Percentiles rank a stretch among this genome's conserved stretches.
Evolutionary conservation across 2,329 filamentous ascomycete genomes (phyloP).

Genomic region (Diaporthe aspalathi): DNA sequence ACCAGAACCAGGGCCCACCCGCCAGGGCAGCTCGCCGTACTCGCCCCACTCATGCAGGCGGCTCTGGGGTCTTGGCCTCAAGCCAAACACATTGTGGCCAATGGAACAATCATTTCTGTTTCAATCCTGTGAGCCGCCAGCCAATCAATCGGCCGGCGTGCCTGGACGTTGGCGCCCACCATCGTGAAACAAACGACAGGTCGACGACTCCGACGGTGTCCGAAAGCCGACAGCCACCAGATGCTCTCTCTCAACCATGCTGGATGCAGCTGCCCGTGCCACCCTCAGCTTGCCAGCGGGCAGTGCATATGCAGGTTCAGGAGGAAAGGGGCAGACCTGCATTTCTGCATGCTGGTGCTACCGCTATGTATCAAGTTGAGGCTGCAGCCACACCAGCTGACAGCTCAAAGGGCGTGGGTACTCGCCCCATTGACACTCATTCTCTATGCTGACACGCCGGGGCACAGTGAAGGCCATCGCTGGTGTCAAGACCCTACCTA

Average conservation of each 20-base stretch:
- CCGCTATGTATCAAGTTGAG: neutral
- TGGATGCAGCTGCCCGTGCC: neutral
- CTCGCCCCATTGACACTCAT: too few species aligned
- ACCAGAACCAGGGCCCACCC: neutral
- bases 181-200: slow-evolving; percentile 1
- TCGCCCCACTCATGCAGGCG: slow-evolving; percentile 23
- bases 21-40: too few species aligned
- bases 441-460: neutral
- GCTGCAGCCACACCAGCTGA: neutral
- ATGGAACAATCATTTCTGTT: slow-evolving; percentile 25
- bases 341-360: slow-evolving; percentile 1
- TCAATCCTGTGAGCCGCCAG: neutral
- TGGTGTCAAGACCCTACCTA: neutral
- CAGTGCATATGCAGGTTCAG: slow-evolving; percentile 1
- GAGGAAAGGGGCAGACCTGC: neutral
- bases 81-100: slow-evolving; percentile 29
- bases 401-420: neutral
- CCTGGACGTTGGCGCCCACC: slow-evolving; percentile 11
- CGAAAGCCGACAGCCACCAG: neutral
- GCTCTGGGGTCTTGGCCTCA: slow-evolving; percentile 3
- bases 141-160: slow-evolving; percentile 22
- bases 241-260: too few species aligned
- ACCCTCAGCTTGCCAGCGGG: slow-evolving; percentile 10
- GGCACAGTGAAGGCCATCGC: neutral
- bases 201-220: neutral